Evolutionary conservation across 495 filamentous ascomycete genomes (phyloP).

Genomic region (Talaromyces trachyspermus): DNA sequence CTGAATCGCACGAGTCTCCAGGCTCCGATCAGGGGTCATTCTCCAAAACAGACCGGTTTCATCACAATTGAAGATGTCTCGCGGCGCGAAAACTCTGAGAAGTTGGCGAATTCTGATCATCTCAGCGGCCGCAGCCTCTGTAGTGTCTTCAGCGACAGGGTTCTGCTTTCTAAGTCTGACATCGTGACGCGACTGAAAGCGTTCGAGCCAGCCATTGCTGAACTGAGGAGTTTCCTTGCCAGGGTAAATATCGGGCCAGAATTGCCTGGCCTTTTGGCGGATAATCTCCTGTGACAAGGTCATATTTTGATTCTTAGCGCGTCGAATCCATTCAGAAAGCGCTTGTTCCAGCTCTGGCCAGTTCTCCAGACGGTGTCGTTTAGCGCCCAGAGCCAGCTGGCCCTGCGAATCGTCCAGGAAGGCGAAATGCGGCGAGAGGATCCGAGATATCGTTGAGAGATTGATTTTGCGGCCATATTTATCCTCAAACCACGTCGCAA

Average conservation of each 20-base stretch:
- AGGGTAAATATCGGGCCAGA: conserved; percentile 11
- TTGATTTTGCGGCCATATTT: not conserved
- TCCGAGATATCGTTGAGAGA: not conserved
- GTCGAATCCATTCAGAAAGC: conserved; percentile 12
- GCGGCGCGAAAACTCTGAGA: conserved; percentile 8
- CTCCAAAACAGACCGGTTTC: conserved; percentile 23
- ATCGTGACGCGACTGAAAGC: conserved; percentile 15
- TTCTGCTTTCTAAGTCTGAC: conserved; percentile 6
- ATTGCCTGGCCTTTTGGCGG: conserved; percentile 9
- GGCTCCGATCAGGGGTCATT: conserved; percentile 13
- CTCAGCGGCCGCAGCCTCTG: conserved; percentile 1
- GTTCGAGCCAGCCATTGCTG: conserved; percentile 13
- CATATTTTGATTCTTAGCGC: conserved; percentile 9
- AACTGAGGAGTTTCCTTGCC: conserved; percentile 12
- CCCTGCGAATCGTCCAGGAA: not conserved
- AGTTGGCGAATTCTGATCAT: conserved; percentile 7
- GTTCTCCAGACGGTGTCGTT: not conserved
- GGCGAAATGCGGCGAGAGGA: not conserved
- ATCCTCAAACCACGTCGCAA: conserved; percentile 4
- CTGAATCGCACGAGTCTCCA: conserved; percentile 10
- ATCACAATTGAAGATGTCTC: conserved; percentile 26
- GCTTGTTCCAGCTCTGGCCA: conserved; percentile 13
- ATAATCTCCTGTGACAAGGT: conserved; percentile 8
- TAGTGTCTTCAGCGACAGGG: conserved; percentile 1
- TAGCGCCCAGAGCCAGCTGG: not conserved